phyloP scores from a whole-genome alignment of 768 basidiomycete species.

The Lentinula raphanica region DNA sequence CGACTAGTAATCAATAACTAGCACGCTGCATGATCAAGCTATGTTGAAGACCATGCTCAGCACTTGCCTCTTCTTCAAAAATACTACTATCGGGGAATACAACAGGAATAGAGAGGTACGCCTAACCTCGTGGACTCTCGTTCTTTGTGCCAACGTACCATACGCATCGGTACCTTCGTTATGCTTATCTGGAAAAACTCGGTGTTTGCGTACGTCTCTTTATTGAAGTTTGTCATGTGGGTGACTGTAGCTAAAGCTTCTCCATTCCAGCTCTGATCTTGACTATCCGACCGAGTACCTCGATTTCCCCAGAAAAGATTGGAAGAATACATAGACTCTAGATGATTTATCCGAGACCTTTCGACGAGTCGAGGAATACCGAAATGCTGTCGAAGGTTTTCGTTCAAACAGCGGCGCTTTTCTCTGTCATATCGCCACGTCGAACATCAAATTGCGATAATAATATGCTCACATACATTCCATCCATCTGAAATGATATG shows the following conservation, averaged over 20 bases:
- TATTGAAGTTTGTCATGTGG: background rate
- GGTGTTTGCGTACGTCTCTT: background rate
- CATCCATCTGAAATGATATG: background rate
- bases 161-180: background rate
- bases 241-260: background rate
- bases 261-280: background rate
- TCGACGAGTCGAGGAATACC: background rate
- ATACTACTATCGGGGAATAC: background rate
- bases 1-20: too few relatives aligned
- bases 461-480: background rate
- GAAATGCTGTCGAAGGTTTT: background rate
- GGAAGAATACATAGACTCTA: background rate
- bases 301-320: background rate
- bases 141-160: background rate
- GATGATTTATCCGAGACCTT: background rate
- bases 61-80: background rate
- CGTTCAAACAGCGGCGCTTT: background rate
- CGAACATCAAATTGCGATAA: background rate
- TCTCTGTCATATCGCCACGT: background rate
- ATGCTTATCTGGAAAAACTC: background rate
- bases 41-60: background rate
- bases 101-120: background rate
- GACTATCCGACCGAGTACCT: background rate
- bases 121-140: background rate
- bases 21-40: background rate